A percentile compares a stretch with the other conserved stretches of the same genome.
Evolutionary conservation across 192 early-diverging fungal genomes (phyloP).

Genomic region (Coemansia erecta): DNA sequence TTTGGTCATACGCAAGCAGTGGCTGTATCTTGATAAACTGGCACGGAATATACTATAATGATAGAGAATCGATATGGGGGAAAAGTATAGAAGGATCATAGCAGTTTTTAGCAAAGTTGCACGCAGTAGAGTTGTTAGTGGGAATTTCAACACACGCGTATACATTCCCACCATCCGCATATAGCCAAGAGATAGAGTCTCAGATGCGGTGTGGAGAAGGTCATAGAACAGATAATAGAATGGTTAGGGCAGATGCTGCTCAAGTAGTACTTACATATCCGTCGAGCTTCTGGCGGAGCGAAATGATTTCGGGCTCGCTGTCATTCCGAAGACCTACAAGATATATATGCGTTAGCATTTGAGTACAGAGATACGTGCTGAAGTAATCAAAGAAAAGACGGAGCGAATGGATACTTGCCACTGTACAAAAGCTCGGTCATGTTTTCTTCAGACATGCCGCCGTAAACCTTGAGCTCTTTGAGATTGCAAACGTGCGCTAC

Average conservation of each 20-base stretch:
- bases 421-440: conserved; percentile 85
- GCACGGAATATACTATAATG: conserved; percentile 73
- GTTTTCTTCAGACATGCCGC: conserved; percentile 75
- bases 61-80: background rate
- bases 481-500: conserved; percentile 89
- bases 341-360: too few species aligned
- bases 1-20: conserved; percentile 82
- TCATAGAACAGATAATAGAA: too few species aligned
- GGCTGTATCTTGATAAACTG: conserved; percentile 94
- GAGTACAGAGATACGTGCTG: too few species aligned
- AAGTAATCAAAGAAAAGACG: background rate
- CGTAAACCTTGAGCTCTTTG: conserved; percentile 95
- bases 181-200: too few species aligned
- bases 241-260: too few species aligned
- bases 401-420: conserved; percentile 37
- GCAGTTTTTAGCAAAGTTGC: background rate
- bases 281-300: conserved; percentile 70
- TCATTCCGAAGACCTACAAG: conserved; percentile 59
- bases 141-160: too few species aligned
- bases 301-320: conserved; percentile 83
- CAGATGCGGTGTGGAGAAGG: background rate
- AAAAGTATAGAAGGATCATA: background rate
- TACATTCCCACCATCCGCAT: too few species aligned
- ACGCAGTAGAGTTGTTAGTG: background rate
- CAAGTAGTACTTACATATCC: conserved; percentile 56